Evolutionary conservation across 2,329 filamentous ascomycete genomes (phyloP).

Genomic region (Huntiella savannae): DNA sequence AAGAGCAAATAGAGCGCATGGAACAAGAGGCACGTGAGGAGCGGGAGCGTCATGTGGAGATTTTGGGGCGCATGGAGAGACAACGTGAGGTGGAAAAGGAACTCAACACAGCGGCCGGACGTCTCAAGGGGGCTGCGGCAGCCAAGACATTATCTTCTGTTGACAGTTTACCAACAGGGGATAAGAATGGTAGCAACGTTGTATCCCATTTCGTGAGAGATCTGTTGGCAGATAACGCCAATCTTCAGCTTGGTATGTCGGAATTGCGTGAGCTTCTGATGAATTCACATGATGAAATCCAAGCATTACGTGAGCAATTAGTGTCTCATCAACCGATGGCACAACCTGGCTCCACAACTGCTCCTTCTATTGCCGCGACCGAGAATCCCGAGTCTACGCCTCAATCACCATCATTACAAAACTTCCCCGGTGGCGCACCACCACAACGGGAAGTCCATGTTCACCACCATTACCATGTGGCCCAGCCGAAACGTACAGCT

Average conservation of each 20-base stretch:
- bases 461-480: constrained; percentile 80
- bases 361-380: background rate
- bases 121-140: constrained; percentile 65
- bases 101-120: constrained; percentile 57
- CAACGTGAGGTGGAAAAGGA: constrained; percentile 68
- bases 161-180: constrained; percentile 15
- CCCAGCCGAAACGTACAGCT: constrained; percentile 32
- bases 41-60: constrained; percentile 60
- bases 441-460: constrained; percentile 65
- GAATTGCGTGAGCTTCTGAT: constrained; percentile 81
- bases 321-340: constrained; percentile 49
- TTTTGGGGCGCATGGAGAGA: constrained; percentile 66
- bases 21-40: constrained; percentile 70
- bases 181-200: constrained; percentile 27
- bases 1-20: constrained; percentile 76
- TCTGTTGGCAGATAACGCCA: constrained; percentile 86
- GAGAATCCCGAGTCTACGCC: background rate
- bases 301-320: constrained; percentile 65
- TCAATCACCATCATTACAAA: constrained; percentile 11
- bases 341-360: background rate
- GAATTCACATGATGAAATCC: constrained; percentile 86
- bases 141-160: constrained; percentile 33
- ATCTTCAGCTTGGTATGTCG: constrained; percentile 74
- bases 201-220: constrained; percentile 96
- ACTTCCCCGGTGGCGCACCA: constrained; percentile 13